Evolutionary conservation across 163 green algal species (phyloP).

Genomic region (Chloromonas sp.): DNA sequence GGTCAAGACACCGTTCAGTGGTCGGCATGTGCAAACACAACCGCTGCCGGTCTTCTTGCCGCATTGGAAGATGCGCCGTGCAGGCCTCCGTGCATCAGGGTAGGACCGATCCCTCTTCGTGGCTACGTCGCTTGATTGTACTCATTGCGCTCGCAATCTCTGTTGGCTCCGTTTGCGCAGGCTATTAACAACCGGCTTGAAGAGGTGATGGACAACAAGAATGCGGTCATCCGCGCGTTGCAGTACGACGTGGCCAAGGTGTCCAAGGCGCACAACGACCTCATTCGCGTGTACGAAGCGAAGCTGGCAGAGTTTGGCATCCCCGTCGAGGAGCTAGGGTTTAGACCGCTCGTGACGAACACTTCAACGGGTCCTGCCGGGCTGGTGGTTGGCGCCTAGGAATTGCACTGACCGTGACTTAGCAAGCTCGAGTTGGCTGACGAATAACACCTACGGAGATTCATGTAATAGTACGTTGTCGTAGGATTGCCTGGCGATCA

Average conservation of each 20-base stretch:
- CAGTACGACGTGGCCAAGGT: constrained; percentile 85
- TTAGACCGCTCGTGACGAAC: constrained; percentile 71
- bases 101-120: not conserved
- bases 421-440: too few species aligned
- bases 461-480: too few species aligned
- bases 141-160: too few species aligned
- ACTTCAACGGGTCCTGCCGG: constrained; percentile 64
- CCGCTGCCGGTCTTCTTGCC: not conserved
- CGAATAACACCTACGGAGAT: too few species aligned
- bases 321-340: constrained; percentile 71
- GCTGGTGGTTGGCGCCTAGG: constrained; percentile 61
- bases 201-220: constrained; percentile 80
- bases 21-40: not conserved
- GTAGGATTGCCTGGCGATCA: too few species aligned
- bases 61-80: not conserved
- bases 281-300: constrained; percentile 80
- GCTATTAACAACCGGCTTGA: constrained; percentile 67
- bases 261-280: constrained; percentile 84
- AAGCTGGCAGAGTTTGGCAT: constrained; percentile 64
- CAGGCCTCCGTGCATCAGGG: not conserved
- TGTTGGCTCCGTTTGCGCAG: not conserved
- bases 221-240: constrained; percentile 63
- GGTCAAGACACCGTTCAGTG: not conserved
- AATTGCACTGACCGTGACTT: not conserved
- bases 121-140: too few species aligned